Evolutionary conservation across 192 early-diverging fungal genomes (phyloP), one percentile per base, ranked within the genome.

Genomic region (Entomortierella parvispora): DNA sequence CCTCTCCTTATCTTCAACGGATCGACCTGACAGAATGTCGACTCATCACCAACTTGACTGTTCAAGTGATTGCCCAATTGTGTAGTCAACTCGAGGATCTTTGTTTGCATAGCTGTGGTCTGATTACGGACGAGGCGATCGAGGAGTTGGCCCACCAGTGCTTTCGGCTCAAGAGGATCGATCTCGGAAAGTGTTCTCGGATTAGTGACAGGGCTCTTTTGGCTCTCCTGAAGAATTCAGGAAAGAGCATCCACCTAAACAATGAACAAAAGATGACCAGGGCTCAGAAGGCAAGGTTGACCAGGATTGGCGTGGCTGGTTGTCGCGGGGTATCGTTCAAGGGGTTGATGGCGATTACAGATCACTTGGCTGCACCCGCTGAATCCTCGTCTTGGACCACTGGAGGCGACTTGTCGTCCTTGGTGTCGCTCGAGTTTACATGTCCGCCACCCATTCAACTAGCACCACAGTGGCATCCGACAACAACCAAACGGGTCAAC

Each of bases 1-100:
- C 72, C 6, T 77, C 72, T 10, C 72, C 72, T 9, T 77, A 68
- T 34, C 57, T 77, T 11, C 50, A 55, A 54, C 32, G 29, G 26
- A 68, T 77, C 28, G 60, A 77, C 17, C 40, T 77, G 53, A 77
- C 65, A 11, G 72, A 63, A 29, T 77, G 72, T 37, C 42, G 65
- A 29, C 53, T 56, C 0, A 56, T 77, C 47, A 63, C 72, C 10
- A 68, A 77, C 26, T 17, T 77, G 26, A 63, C 65, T 4, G 47
- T 77, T 18, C 65, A 77, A 22, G 53, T 77, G 31, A 58, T 77
- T 34, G 65, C 65, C 11, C 65, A 45, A 31, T 44, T 77, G 15
- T 77, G 72, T 8, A 32, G 28, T 2, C 55, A 76, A 47, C 51
- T 77, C 4, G 65, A 77, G 18, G 72, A 77, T 12, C 37, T 77